These are phyloP conservation scores for Candida ponderosae DNA, from an alignment of 805 yeast species.

Conservation along the genomic window DNA sequence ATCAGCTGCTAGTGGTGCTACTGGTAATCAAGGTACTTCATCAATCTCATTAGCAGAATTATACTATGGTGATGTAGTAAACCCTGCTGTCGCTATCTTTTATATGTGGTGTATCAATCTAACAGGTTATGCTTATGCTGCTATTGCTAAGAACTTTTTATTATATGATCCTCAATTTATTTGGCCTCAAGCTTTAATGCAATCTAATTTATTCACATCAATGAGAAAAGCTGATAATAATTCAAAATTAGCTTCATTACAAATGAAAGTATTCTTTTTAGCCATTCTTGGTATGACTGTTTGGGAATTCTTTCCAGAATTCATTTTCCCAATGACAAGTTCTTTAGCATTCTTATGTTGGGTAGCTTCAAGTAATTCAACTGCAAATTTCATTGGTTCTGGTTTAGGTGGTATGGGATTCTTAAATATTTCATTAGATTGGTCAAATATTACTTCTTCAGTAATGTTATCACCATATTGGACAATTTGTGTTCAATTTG, in stretches of 20 bases:
- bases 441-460: conserved; percentile 44
- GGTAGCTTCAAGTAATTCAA: conserved; percentile 35
- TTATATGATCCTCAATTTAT: conserved; percentile 40
- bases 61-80: conserved; percentile 30
- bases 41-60: conserved; percentile 30
- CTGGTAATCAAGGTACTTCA: conserved; percentile 42
- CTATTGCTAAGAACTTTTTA: conserved; percentile 37
- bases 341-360: conserved; percentile 43
- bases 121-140: conserved; percentile 46
- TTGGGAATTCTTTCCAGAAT: conserved; percentile 46
- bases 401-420: conserved; percentile 48
- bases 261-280: conserved; percentile 30
- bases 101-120: conserved; percentile 47
- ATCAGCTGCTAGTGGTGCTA: conserved; percentile 41
- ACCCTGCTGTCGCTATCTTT: conserved; percentile 27
- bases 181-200: conserved; percentile 49
- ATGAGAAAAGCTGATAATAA: conserved; percentile 7
- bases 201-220: conserved; percentile 34
- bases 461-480: conserved; percentile 45
- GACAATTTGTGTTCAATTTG: conserved; percentile 41
- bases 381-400: conserved; percentile 39
- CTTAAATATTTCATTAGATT: conserved; percentile 39
- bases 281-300: conserved; percentile 27
- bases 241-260: conserved; percentile 15
- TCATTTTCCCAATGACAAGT: conserved; percentile 37